Evolutionary conservation across 2,329 filamentous ascomycete genomes (phyloP), one percentile per base, ranked within the genome.

Genomic region (Aspergillus caelatus): DNA sequence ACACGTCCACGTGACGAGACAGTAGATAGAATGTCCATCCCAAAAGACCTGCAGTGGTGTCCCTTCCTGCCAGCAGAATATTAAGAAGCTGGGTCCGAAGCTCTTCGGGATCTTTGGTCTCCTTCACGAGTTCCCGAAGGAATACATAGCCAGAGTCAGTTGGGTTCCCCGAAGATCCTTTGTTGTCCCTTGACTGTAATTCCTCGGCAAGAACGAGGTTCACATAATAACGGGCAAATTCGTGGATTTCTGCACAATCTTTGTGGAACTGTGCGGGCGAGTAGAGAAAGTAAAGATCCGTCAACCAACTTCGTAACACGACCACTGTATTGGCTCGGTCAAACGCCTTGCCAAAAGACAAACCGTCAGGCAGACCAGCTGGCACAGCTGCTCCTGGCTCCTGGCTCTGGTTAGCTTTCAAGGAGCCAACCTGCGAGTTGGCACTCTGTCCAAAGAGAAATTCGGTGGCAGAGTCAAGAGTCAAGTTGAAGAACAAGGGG

Each of bases 391-490:
- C n/a, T 7, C n/a, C n/a, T 4, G 41, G 7, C 41, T 45, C n/a
- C 3, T 10, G 41, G n/a, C 41, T 23, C 41, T 12, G 41, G n/a
- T 21, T 23, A 21, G 10, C 41, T 10, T 45, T 45, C 8, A n/a
- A 8, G 8, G 41, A 45, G 11, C 5, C 8, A 45, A 50, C 16
- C 4, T 58, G 56, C 3, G 41, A 48, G 86, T 86, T 48, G 10
- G 86, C 86, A 23, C 72, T 70, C 30, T 79, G 65, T 14, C 93
- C 93, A 1, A 96, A 84, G 30, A 96, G 80, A 74, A 96, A 96
- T 70, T 94, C 90, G 1, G 92, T 96, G 4, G 91, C 87, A 11
- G 90, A 88, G 76, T 96, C 93, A n/a, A 96, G 82, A 0, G 92
- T 93, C 30, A 50, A 58, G 30, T 57, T 50, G 57, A 71, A 66